phyloP scores from a whole-genome alignment of 306 rosid species.

The Lotus japonicus region DNA sequence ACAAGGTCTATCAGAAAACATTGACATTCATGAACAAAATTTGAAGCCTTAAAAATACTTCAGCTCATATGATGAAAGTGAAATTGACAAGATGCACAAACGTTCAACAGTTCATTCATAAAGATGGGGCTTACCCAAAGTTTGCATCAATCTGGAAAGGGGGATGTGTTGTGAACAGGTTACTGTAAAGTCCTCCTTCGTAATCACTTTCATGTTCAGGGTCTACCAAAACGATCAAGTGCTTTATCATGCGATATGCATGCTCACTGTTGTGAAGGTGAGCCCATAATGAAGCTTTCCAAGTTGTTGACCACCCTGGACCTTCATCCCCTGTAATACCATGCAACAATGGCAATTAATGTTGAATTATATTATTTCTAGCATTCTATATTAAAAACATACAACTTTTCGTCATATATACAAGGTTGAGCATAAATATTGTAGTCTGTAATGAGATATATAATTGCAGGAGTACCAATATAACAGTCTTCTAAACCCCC shows the following conservation, averaged over 20 bases:
- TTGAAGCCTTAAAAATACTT: slow-evolving; percentile 4
- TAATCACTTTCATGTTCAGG: slow-evolving; percentile 59
- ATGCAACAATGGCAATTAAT: slow-evolving; percentile 13
- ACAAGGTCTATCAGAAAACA: no score
- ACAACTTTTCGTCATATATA: neutral
- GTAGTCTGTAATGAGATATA: neutral
- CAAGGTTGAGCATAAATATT: slow-evolving; percentile 3
- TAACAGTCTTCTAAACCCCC: neutral
- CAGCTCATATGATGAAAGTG: slow-evolving; percentile 9
- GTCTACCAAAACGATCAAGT: slow-evolving; percentile 75
- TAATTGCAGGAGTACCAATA: neutral
- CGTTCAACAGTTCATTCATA: neutral
- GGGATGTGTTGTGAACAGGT: slow-evolving; percentile 83
- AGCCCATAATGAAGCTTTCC: slow-evolving; percentile 87
- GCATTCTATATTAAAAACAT: neutral
- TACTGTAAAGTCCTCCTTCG: slow-evolving; percentile 94
- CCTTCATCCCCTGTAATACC: slow-evolving; percentile 79
- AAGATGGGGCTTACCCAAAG: slow-evolving; percentile 63
- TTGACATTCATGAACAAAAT: neutral
- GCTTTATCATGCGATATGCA: slow-evolving; percentile 85
- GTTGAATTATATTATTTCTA: neutral
- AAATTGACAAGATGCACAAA: neutral
- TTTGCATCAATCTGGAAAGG: slow-evolving; percentile 98
- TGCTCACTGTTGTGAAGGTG: slow-evolving; percentile 83
- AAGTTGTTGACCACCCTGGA: slow-evolving; percentile 97